Evolutionary conservation across 192 early-diverging fungal species (phyloP).

Genomic region (Geosiphon pyriformis): DNA sequence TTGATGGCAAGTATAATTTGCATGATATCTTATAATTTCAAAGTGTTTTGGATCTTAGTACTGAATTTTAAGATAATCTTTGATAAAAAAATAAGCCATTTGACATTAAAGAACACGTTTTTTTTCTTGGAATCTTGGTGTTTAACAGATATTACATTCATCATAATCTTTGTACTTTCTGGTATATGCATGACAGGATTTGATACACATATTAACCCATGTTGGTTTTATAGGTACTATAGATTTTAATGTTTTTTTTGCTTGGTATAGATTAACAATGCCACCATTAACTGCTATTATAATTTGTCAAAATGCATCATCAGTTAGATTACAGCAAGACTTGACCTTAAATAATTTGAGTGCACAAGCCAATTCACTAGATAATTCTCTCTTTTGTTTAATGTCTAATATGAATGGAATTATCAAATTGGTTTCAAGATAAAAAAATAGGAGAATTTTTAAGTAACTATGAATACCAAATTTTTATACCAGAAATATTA

Average conservation of each 20-base stretch:
- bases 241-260: not conserved
- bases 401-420: too few relatives aligned
- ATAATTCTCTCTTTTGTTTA: too few relatives aligned
- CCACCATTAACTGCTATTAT: not conserved
- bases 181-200: not conserved
- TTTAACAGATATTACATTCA: not conserved
- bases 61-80: not conserved
- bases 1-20: not conserved
- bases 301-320: not conserved
- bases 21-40: not conserved
- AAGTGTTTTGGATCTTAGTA: not conserved
- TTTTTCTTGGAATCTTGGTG: not conserved
- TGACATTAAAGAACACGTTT: not conserved
- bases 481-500: too few relatives aligned
- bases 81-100: not conserved
- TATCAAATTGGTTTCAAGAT: too few relatives aligned
- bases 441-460: too few relatives aligned
- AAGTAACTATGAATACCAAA: too few relatives aligned
- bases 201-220: conserved; percentile 5
- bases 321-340: conserved; percentile 14
- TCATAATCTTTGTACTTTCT: not conserved
- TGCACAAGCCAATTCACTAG: too few relatives aligned
- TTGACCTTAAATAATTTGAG: too few relatives aligned
- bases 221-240: not conserved
- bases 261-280: not conserved